Base-by-base conservation (phyloP, 2,329 filamentous ascomycete genomes). In the Fusarium duplospermum region DNA sequence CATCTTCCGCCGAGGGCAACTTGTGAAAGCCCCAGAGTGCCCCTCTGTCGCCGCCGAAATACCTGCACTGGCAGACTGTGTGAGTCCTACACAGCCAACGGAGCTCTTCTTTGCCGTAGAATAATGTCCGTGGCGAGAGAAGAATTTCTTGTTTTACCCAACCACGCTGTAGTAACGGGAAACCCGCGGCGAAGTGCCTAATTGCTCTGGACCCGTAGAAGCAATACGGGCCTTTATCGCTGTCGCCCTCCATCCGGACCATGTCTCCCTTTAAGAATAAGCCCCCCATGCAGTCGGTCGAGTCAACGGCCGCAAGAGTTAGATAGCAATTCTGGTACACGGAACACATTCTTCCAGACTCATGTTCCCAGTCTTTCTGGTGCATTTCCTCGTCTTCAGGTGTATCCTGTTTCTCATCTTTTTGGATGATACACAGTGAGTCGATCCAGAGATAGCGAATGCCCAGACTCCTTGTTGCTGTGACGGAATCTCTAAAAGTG, bases 181-280 rank as follows among this genome's bases (percentile, higher is more conserved):
- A 58, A 11, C 0, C 0, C 1, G 1, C 0, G 0, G 22, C 1
- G 9, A 0, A 2, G 54, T 58, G 54, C 4, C 1, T 6, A 7
- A 14, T 27, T 1, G n/a, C 4, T 16, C 16, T 27, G 0, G 0
- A 18, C 20, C 2, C 54, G 8, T 38, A 4, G 9, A 38, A 18
- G 14, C 5, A 3, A 14, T 58, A 38, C 5, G 5, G 33, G 2
- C 54, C 54, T 4, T 58, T 36, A 35, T 8, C 54, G 2, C 33
- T n/a, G 22, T 27, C 14, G 4, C 54, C 54, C 18, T 38, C 20
- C 31, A 36, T 7, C 13, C 2, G 3, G 13, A 58, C 54, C 5
- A 5, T 18, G 16, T 18, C 11, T 38, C 33, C 38, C 5, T 58
- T 16, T 22, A 40, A 59, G 35, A 40, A 59, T 7, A 59, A 16